Conservation (phyloP, 1,284 basidiomycete genomes). For the Trichosporon sp. region DNA sequence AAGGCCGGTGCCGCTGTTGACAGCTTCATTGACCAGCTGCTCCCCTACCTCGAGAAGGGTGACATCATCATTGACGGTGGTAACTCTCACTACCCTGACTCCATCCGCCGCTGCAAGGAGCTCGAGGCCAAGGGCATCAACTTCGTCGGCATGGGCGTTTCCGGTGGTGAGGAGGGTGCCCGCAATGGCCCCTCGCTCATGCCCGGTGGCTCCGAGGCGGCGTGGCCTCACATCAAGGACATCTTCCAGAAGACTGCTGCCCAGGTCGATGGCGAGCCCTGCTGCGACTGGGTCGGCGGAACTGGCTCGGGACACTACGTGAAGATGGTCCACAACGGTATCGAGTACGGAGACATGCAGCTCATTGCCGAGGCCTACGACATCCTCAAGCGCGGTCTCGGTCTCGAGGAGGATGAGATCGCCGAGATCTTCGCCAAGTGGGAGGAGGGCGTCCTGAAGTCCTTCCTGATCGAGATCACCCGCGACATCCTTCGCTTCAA, state of each 20-base stretch:
- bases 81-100: conserved; percentile 99
- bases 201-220: conserved; percentile 92
- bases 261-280: conserved; percentile 90
- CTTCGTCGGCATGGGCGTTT: conserved; percentile 98
- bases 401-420: conserved; percentile 75
- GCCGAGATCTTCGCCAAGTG: conserved; percentile 82
- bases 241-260: conserved; percentile 99
- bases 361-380: conserved; percentile 97
- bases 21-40: conserved; percentile 56
- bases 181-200: conserved; percentile 96
- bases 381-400: conserved; percentile 95
- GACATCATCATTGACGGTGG: conserved; percentile 99
- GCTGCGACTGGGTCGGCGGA: conserved; percentile 99
- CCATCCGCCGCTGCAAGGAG: conserved; percentile 87
- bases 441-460: conserved; percentile 99
- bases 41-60: conserved; percentile 57
- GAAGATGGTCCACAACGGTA: conserved; percentile 59
- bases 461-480: conserved; percentile 98
- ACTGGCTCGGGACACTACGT: conserved; percentile 97
- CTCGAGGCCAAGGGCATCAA: conserved; percentile 91
- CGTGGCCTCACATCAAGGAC: conserved; percentile 95
- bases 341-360: conserved; percentile 99
- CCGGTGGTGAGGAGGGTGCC: conserved; percentile 98
- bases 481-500: conserved; percentile 92
- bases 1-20: conserved; percentile 59